Evolutionary conservation across 768 basidiomycete genomes (phyloP), one percentile per base, ranked within the genome.

Genomic region (Rhodotorula sphaerocarpa): DNA sequence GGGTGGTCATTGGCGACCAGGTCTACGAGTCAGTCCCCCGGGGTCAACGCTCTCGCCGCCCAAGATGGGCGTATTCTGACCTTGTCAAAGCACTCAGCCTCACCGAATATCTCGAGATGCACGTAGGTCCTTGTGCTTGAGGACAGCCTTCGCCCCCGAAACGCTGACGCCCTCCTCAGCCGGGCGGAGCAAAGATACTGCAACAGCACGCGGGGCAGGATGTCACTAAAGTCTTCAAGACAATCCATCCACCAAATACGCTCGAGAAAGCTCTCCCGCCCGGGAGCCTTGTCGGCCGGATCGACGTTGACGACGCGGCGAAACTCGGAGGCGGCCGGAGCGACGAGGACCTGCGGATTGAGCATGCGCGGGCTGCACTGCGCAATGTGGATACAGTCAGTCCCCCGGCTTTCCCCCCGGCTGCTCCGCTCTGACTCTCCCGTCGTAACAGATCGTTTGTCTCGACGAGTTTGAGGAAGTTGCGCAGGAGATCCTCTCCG

Each of bases 1-100:
- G 92, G 92, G 90, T 96, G 15, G 82, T 95, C 64, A 83, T 97
- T 55, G 82, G 90, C 69, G 90, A 86, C 23, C 80, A 91, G 71
- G 55, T 65, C 16, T 51, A 58, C 48, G 57, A 58, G 57, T 58
- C 10, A 48, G 57, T 50, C n/a, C 3, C 28, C 20, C 30, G 6
- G 5, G 9, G 2, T 23, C 5, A 27, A 14, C 15, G 9, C 27
- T 23, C n/a, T 5, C 7, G 2, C 7, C 11, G 31, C 15, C 12
- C 50, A 51, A 33, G n/a, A 36, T 3, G n/a, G 25, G 50, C 20
- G 7, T 5, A 18, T 12, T 31, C 55, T 45, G 25, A 55, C 28
- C 16, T 2, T 3, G 10, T 5, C 41, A 2, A 23, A 30, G 14
- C 16, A 12, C 12, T 12, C 57, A 58, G 57, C 31, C 25, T 58